Conservation (phyloP, 2,329 filamentous ascomycete species). For the Biscogniauxia mediterranea region DNA sequence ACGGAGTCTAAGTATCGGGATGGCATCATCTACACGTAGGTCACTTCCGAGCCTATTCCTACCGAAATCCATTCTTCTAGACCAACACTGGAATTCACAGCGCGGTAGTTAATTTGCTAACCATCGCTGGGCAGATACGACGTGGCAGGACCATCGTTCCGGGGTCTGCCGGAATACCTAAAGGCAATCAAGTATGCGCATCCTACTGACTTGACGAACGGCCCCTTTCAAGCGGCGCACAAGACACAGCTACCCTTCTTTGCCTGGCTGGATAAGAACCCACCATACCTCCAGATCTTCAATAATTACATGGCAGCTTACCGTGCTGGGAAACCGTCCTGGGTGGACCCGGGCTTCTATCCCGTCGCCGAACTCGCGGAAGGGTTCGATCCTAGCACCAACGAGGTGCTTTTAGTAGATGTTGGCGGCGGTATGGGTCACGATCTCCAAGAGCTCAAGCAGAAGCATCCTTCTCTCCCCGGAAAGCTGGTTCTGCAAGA, state of each 20-base stretch:
- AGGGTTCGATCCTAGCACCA: constrained; percentile 17
- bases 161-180: constrained; percentile 33
- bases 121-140: constrained; percentile 35
- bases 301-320: constrained; percentile 39
- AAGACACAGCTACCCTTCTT: constrained; percentile 36
- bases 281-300: constrained; percentile 35
- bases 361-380: constrained; percentile 20
- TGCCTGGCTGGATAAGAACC: constrained; percentile 36
- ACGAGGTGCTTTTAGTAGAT: constrained; percentile 38
- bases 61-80: neutral
- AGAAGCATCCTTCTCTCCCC: constrained; percentile 28
- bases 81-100: neutral
- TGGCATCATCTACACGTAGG: constrained; percentile 31
- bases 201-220: constrained; percentile 28
- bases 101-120: neutral
- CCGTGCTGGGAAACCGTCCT: constrained; percentile 36
- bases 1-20: constrained; percentile 36
- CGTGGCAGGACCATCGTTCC: constrained; percentile 33
- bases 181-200: constrained; percentile 30
- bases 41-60: neutral
- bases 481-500: constrained; percentile 40
- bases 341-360: constrained; percentile 34
- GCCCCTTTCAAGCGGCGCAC: constrained; percentile 38
- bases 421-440: constrained; percentile 41
- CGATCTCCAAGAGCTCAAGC: constrained; percentile 34